Evolutionary conservation across 2,329 filamentous ascomycete species (phyloP).

Genomic region (Xylariaceae sp.): DNA sequence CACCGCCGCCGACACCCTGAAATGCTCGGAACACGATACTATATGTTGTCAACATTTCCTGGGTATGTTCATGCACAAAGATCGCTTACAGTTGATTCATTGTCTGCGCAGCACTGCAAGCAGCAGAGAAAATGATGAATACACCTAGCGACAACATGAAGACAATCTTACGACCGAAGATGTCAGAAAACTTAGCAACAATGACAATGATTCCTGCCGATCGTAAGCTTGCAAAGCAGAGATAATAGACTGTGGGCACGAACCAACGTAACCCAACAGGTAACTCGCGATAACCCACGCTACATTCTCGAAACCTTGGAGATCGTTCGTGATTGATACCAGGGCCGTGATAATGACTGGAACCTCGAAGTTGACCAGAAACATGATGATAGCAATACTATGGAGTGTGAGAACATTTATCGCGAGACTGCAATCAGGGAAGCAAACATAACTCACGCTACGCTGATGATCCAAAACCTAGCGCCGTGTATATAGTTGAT

Average conservation of each 20-base stretch:
- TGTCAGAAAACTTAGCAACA: slow-evolving; percentile 67
- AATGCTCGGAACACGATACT: slow-evolving; percentile 14
- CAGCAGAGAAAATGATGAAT: slow-evolving; percentile 61
- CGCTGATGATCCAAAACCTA: slow-evolving; percentile 11
- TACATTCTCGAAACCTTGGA: slow-evolving; percentile 10
- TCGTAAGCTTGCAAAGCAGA: background rate
- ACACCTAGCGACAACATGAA: slow-evolving; percentile 56
- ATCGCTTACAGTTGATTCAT: slow-evolving; percentile 58
- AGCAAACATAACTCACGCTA: slow-evolving; percentile 2
- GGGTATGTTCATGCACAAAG: background rate
- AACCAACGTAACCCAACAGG: slow-evolving; percentile 18
- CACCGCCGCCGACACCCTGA: slow-evolving; percentile 18
- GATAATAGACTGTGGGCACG: background rate
- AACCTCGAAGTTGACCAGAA: slow-evolving; percentile 18
- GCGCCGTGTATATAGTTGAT: slow-evolving; percentile 13
- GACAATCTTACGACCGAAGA: slow-evolving; percentile 60
- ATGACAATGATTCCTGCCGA: slow-evolving; percentile 34
- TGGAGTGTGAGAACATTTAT: background rate
- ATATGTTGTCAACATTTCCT: background rate
- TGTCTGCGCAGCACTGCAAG: slow-evolving; percentile 61
- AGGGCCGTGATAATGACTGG: slow-evolving; percentile 18
- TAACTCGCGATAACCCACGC: slow-evolving; percentile 20
- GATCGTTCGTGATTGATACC: slow-evolving; percentile 17
- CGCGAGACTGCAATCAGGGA: background rate
- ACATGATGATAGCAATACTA: slow-evolving; percentile 19